Evolutionary conservation across 2,329 filamentous ascomycete species (phyloP), one percentile per base, ranked within the genome.

Genomic region (Ampelomyces quisqualis): DNA sequence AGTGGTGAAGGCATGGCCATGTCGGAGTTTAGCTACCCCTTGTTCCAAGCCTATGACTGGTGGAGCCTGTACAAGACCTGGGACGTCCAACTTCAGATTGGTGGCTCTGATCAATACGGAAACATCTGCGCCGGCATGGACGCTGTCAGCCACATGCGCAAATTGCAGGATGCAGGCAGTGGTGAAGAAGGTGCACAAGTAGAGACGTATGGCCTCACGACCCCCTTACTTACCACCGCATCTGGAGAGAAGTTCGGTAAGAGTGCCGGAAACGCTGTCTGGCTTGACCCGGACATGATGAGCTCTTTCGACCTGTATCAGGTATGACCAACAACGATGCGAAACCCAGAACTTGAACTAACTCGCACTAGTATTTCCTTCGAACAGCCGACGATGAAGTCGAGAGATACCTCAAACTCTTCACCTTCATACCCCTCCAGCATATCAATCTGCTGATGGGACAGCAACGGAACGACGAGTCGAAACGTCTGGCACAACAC

Each of bases 41-140:
- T 98, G 11, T 81, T 97, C 58, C 93, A 98, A 66, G 90, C 86
- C 15, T 97, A 90, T 86, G 93, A 98, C 67, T 98, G 90, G 81
- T 97, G 88, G 88, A 78, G 87, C 55, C 78, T 97, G 72, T 94
- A 87, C 69, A 77, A 80, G 32, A 75, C 77, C 17, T 78, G 77
- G 36, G 76, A 78, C 33, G 77, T 90, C 7, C 85, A 90, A 62
- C 79, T 97, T 64, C 90, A 98, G 70, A 88, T 98, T 37, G 93
- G 93, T 43, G 93, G 93, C 26, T 90, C 90, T 5, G 93, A 98
- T 64, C 93, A 98, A 71, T 97, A 85, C 64, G 93, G 93, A 49
- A 98, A 98, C 70, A 97, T 98, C 51, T 79, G 94, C 19, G 84
- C 90, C 9, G 93, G 93, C 34, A 85, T 93, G 61, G 88, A 96